Percentiles rank a stretch among this genome's conserved stretches.
phyloP scores from a whole-genome alignment of 805 yeast species.

The Pichia insulana region DNA sequence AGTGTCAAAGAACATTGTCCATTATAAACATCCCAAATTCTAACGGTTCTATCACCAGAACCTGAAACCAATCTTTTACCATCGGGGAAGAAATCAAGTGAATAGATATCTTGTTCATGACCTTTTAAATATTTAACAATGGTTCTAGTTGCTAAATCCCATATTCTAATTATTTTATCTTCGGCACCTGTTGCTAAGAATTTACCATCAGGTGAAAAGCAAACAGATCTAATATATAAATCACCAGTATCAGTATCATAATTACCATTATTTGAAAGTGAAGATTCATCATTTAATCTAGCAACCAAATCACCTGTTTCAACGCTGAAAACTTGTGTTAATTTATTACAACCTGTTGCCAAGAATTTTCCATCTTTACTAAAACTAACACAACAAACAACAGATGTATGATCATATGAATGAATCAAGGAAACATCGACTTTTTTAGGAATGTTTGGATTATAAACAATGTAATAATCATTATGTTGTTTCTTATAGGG shows the following conservation, averaged over 20 bases:
- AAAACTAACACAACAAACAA: constrained; percentile 94
- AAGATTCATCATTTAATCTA: constrained; percentile 72
- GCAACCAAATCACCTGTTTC: constrained; percentile 86
- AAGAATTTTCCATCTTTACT: constrained; percentile 83
- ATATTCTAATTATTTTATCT: constrained; percentile 83
- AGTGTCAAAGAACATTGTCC: constrained; percentile 85
- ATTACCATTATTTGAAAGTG: constrained; percentile 33
- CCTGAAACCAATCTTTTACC: constrained; percentile 93
- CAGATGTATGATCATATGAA: constrained; percentile 86
- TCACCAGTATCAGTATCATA: constrained; percentile 68
- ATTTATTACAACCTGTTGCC: constrained; percentile 95
- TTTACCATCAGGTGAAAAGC: constrained; percentile 93
- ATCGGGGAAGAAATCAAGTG: constrained; percentile 88
- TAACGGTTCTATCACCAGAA: constrained; percentile 91
- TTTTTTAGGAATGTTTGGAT: constrained; percentile 69
- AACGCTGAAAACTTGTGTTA: constrained; percentile 90
- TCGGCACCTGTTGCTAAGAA: constrained; percentile 91
- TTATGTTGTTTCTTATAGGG: constrained; percentile 73
- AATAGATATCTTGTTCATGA: constrained; percentile 96
- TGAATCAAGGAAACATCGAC: constrained; percentile 85
- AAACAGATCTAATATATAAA: constrained; percentile 87
- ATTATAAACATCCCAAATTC: constrained; percentile 90
- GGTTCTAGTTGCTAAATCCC: constrained; percentile 85
- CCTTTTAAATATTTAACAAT: constrained; percentile 83
- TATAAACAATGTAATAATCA: constrained; percentile 83